Percentiles rank a stretch among this genome's conserved stretches.
phyloP scores from a whole-genome alignment of 2,329 filamentous ascomycete species.

The Cladorrhinum sp. region DNA sequence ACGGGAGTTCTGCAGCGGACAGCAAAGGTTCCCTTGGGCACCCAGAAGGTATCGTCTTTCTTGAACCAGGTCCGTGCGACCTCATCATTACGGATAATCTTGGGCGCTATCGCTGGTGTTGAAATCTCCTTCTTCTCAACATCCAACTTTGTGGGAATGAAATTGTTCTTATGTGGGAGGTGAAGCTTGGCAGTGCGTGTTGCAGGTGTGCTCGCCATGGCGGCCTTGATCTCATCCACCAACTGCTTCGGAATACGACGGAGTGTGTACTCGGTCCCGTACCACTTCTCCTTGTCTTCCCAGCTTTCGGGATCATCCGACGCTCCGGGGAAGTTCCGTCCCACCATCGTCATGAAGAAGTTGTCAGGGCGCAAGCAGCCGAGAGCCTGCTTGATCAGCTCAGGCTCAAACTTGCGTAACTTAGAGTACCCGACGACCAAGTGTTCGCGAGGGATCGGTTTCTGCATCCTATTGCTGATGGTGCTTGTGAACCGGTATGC shows the following conservation, averaged over 20 bases:
- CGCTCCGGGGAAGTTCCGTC: slow-evolving; percentile 72
- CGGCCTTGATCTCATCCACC: slow-evolving; percentile 65
- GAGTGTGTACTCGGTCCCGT: slow-evolving; percentile 87
- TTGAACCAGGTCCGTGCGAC: slow-evolving; percentile 89
- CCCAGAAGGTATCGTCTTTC: slow-evolving; percentile 98
- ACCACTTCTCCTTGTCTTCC: slow-evolving; percentile 93
- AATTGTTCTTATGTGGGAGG: slow-evolving; percentile 89
- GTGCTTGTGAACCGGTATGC: slow-evolving; percentile 86
- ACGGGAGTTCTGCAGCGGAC: slow-evolving; percentile 77
- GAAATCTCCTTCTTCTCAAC: slow-evolving; percentile 92
- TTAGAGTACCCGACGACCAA: slow-evolving; percentile 76
- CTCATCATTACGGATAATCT: slow-evolving; percentile 80
- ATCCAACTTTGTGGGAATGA: slow-evolving; percentile 88
- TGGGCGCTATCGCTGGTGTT: slow-evolving; percentile 69
- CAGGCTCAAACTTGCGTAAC: slow-evolving; percentile 75
- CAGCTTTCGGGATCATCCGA: slow-evolving; percentile 48
- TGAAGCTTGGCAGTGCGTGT: slow-evolving; percentile 70
- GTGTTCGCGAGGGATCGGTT: slow-evolving; percentile 80
- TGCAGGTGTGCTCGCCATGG: slow-evolving; percentile 54
- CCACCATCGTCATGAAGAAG: slow-evolving; percentile 79
- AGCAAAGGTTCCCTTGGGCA: slow-evolving; percentile 86
- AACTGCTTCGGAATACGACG: slow-evolving; percentile 77
- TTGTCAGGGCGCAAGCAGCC: slow-evolving; percentile 80
- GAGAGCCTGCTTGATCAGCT: slow-evolving; percentile 71
- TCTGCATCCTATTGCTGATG: slow-evolving; percentile 86